Conservation (phyloP, 2,329 filamentous ascomycete genomes). For the Cladophialophora psammophila region DNA sequence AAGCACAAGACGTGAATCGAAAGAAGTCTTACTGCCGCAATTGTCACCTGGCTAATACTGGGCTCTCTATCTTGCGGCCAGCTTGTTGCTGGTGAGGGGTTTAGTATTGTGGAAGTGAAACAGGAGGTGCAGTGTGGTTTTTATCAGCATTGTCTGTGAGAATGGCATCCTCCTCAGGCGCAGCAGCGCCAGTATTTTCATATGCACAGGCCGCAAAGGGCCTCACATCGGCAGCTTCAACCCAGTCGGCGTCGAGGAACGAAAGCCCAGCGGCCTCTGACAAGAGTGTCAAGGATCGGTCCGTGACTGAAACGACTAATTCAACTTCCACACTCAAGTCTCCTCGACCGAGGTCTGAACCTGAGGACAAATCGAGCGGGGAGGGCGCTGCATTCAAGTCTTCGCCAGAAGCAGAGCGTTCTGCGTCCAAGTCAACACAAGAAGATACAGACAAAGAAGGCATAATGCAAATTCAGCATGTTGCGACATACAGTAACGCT, state of each 20-base stretch:
- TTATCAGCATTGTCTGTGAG: conserved; percentile 17
- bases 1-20: neutral
- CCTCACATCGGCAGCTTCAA: conserved; percentile 58
- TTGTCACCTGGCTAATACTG: conserved; percentile 37
- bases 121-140: conserved; percentile 26
- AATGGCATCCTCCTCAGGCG: conserved; percentile 53
- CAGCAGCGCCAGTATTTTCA: conserved; percentile 72
- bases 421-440: neutral
- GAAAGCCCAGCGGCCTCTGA: conserved; percentile 34
- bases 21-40: conserved; percentile 39
- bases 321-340: conserved; percentile 22
- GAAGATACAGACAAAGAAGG: conserved; percentile 43
- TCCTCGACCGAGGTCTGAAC: conserved; percentile 13
- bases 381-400: conserved; percentile 41
- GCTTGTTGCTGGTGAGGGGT: conserved; percentile 38
- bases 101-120: conserved; percentile 31
- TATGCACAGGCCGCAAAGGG: conserved; percentile 97
- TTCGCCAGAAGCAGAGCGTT: conserved; percentile 55
- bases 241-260: conserved; percentile 30
- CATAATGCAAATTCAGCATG: conserved; percentile 38
- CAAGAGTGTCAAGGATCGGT: conserved; percentile 30
- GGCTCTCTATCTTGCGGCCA: conserved; percentile 28
- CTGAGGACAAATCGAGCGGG: conserved; percentile 42
- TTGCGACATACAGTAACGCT: conserved; percentile 39
- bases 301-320: conserved; percentile 15